Evolutionary conservation across 345 rosid species (phyloP).

Genomic region (Pugionium dolabratum): DNA sequence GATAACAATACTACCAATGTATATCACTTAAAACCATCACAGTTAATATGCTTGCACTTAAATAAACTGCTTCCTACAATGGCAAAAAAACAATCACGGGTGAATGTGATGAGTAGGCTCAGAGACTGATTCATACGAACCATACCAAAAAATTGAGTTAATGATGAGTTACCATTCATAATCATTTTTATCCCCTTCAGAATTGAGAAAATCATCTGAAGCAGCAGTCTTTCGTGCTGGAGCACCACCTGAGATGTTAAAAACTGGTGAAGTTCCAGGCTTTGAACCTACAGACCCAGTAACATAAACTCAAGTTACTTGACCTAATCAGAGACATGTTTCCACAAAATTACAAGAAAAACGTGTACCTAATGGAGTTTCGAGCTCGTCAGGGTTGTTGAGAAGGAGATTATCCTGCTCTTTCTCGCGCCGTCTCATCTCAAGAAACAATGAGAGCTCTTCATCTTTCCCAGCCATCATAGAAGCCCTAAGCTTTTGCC

Average conservation of each 20-base stretch:
- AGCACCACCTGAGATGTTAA: slow-evolving; percentile 62
- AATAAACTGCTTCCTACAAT: neutral
- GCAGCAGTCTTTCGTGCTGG: slow-evolving; percentile 61
- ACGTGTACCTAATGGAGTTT: slow-evolving; percentile 65
- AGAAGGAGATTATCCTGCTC: slow-evolving; percentile 65
- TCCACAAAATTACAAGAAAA: slow-evolving; percentile 2
- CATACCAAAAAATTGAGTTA: neutral
- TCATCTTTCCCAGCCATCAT: slow-evolving; percentile 92
- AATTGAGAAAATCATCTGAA: slow-evolving; percentile 84
- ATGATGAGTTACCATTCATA: slow-evolving; percentile 76
- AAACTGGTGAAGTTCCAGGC: slow-evolving; percentile 80
- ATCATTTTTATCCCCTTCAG: slow-evolving; percentile 90
- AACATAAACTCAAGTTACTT: slow-evolving; percentile 7
- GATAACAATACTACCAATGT: slow-evolving; percentile 6
- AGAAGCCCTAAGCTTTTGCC: slow-evolving; percentile 76
- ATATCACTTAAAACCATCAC: neutral
- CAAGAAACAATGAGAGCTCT: slow-evolving; percentile 86
- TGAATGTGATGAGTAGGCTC: neutral
- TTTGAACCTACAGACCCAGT: slow-evolving; percentile 58
- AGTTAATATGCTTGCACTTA: slow-evolving; percentile 3
- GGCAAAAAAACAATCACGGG: neutral
- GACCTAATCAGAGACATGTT: slow-evolving; percentile 3
- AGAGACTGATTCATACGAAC: neutral
- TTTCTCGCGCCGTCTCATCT: slow-evolving; percentile 88
- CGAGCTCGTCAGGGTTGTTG: slow-evolving; percentile 61